Conservation (phyloP, 2,329 filamentous ascomycete genomes). For the Scopulariopsis brevicaulis region DNA sequence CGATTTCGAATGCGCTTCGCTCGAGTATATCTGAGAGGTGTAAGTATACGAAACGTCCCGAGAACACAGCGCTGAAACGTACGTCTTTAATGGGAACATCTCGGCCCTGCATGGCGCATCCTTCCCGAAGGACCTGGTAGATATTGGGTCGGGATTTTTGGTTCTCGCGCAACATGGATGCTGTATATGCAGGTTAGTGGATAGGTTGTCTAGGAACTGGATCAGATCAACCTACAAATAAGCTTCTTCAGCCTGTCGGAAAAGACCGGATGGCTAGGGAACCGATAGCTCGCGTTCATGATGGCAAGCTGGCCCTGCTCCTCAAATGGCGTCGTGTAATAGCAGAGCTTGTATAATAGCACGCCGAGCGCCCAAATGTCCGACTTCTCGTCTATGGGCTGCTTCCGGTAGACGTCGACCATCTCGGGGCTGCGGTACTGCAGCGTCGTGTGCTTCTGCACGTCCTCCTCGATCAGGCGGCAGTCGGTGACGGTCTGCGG, state of each 20-base stretch:
- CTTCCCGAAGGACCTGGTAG: slow-evolving; percentile 81
- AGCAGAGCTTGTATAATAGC: slow-evolving; percentile 93
- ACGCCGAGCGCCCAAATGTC: slow-evolving; percentile 98
- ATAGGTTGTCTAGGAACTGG: background rate
- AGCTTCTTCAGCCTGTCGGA: slow-evolving; percentile 82
- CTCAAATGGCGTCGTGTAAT: slow-evolving; percentile 98
- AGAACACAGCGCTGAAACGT: slow-evolving; percentile 21
- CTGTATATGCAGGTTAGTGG: slow-evolving; percentile 26
- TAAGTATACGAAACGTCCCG: background rate
- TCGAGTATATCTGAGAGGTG: slow-evolving; percentile 53
- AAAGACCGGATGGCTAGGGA: slow-evolving; percentile 77
- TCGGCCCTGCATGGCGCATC: slow-evolving; percentile 78
- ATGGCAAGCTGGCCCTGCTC: slow-evolving; percentile 97
- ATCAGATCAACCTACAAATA: slow-evolving; percentile 50
- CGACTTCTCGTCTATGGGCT: slow-evolving; percentile 95
- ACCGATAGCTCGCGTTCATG: slow-evolving; percentile 88
- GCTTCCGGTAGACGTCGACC: slow-evolving; percentile 95
- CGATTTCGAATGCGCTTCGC: slow-evolving; percentile 51
- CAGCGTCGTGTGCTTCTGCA: slow-evolving; percentile 92
- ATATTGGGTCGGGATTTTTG: slow-evolving; percentile 76
- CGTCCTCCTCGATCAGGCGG: slow-evolving; percentile 86
- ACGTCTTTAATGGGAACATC: slow-evolving; percentile 85
- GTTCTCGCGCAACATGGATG: slow-evolving; percentile 81
- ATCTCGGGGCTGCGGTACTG: slow-evolving; percentile 98
- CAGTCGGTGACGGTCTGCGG: slow-evolving; percentile 83